Evolutionary conservation across 768 basidiomycete species (phyloP).

Genomic region (Russula abietina): DNA sequence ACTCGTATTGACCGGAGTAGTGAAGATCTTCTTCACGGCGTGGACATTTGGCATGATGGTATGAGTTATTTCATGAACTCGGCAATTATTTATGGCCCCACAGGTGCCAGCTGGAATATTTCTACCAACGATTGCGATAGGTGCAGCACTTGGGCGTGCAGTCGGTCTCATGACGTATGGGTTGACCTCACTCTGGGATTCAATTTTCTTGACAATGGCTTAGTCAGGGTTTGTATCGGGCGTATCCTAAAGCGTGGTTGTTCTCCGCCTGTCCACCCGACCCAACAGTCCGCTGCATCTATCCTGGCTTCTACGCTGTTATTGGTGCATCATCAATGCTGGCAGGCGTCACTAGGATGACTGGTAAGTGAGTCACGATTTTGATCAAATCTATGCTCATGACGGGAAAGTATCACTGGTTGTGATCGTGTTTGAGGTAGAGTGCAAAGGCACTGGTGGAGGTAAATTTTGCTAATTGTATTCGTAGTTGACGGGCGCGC

Average conservation of each 20-base stretch:
- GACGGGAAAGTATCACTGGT: constrained; percentile 55
- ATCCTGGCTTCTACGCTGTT: constrained; percentile 72
- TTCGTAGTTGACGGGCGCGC: constrained; percentile 63
- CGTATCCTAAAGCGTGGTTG: constrained; percentile 63
- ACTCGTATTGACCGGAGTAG: constrained; percentile 51
- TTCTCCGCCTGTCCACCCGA: constrained; percentile 71
- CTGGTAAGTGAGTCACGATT: constrained; percentile 41
- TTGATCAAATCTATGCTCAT: background rate
- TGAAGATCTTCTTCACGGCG: constrained; percentile 59
- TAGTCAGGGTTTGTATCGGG: constrained; percentile 61
- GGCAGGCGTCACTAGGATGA: constrained; percentile 72
- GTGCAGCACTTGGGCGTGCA: constrained; percentile 66
- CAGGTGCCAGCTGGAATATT: constrained; percentile 75
- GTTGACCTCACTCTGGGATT: background rate
- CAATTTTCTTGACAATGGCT: background rate
- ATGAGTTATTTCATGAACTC: background rate
- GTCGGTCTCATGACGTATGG: constrained; percentile 61
- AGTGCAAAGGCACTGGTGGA: constrained; percentile 7
- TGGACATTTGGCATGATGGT: constrained; percentile 83
- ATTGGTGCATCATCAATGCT: constrained; percentile 73
- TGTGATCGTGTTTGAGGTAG: constrained; percentile 68
- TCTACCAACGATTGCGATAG: constrained; percentile 68
- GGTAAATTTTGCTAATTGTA: background rate
- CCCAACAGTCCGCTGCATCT: constrained; percentile 59
- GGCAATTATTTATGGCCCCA: background rate